Conservation (phyloP, 2,329 filamentous ascomycete genomes). For the Colletotrichum cuscutae region DNA sequence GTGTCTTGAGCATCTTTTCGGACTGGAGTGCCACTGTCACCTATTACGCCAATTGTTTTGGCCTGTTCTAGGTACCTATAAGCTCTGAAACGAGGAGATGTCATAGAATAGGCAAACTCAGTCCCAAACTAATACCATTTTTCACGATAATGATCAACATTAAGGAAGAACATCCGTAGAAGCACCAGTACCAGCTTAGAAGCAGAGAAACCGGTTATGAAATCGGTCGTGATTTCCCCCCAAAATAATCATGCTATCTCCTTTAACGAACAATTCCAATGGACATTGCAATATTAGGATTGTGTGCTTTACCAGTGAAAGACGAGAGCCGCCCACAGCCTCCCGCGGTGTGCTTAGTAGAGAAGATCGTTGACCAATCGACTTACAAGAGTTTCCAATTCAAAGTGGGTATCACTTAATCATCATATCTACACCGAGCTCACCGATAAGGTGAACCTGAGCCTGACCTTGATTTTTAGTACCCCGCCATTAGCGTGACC, state of each 20-base stretch:
- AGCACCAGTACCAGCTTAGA: background rate
- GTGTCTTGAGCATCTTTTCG: slow-evolving; percentile 70
- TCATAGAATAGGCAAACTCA: background rate
- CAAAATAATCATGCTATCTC: background rate
- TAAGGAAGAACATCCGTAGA: background rate
- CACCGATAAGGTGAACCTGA: background rate
- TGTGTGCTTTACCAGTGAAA: background rate
- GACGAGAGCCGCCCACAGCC: background rate
- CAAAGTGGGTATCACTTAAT: background rate
- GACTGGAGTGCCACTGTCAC: slow-evolving; percentile 77
- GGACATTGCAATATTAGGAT: background rate
- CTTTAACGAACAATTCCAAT: background rate
- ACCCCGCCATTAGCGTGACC: slow-evolving; percentile 12
- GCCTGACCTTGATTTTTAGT: background rate
- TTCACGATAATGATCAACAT: background rate
- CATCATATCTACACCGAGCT: background rate
- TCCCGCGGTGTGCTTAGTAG: background rate
- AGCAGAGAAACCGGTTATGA: background rate
- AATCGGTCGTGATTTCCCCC: too few species aligned
- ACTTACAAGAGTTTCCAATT: background rate
- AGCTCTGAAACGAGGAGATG: background rate
- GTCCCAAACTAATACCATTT: background rate
- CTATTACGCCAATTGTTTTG: slow-evolving; percentile 79
- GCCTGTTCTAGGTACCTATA: slow-evolving; percentile 37
- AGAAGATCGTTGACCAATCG: background rate